Evolutionary conservation across 768 basidiomycete species (phyloP).

Genomic region (Psilocybe subaeruginosa): DNA sequence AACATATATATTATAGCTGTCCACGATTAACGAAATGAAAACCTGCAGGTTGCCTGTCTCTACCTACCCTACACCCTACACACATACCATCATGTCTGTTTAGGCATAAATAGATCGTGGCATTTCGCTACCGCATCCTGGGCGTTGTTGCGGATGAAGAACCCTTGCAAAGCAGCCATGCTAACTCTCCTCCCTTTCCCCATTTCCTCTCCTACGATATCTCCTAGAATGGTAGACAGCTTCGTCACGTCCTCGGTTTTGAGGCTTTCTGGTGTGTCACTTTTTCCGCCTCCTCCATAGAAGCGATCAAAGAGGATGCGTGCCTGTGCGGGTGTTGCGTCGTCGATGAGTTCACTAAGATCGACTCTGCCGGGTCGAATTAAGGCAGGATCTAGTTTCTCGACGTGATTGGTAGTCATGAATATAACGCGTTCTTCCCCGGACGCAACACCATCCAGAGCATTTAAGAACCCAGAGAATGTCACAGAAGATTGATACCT

Average conservation of each 20-base stretch:
- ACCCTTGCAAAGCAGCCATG: conserved; percentile 96
- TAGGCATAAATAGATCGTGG: conserved; percentile 44
- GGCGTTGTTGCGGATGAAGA: conserved; percentile 81
- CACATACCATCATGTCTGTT: conserved; percentile 22
- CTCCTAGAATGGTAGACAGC: conserved; percentile 56
- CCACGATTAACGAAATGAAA: conserved; percentile 5
- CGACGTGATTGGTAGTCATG: conserved; percentile 98
- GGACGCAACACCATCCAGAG: conserved; percentile 95
- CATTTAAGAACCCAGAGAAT: conserved; percentile 97
- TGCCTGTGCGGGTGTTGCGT: conserved; percentile 85
- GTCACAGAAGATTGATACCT: conserved; percentile 96
- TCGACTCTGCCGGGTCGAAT: conserved; percentile 97
- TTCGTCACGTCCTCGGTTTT: conserved; percentile 37
- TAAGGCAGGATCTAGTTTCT: conserved; percentile 88
- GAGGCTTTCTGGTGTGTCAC: conserved; percentile 30
- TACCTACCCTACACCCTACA: not conserved
- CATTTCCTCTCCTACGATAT: conserved; percentile 57
- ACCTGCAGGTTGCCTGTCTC: not conserved
- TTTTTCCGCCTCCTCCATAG: conserved; percentile 65
- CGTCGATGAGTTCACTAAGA: conserved; percentile 79
- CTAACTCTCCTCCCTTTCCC: conserved; percentile 65
- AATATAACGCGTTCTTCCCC: conserved; percentile 98
- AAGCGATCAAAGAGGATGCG: conserved; percentile 79
- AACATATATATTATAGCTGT: not conserved
- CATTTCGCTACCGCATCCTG: conserved; percentile 56